Conservation (phyloP, 352 stramenopile genomes). For the Phytophthora pseudosyringae region DNA sequence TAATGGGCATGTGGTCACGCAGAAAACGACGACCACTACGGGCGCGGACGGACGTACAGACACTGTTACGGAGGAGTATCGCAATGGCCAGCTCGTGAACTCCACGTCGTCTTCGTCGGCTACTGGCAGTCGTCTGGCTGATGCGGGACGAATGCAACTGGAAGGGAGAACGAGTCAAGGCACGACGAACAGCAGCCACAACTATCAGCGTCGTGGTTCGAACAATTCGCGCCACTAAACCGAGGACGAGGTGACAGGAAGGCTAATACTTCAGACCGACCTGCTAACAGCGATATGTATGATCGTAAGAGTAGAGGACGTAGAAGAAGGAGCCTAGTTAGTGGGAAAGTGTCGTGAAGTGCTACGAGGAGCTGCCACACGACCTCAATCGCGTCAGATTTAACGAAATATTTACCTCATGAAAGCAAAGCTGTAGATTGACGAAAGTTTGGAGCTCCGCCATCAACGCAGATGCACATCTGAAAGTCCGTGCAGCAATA, state of each 20-base stretch:
- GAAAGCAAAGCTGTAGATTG: slow-evolving; percentile 9
- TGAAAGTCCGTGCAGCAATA: neutral
- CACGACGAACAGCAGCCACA: neutral
- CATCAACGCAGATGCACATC: neutral
- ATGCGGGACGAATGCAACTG: slow-evolving; percentile 69
- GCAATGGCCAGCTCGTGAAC: slow-evolving; percentile 68
- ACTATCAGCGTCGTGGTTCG: slow-evolving; percentile 26
- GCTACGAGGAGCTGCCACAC: slow-evolving; percentile 6
- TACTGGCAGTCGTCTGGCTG: slow-evolving; percentile 48
- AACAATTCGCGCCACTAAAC: slow-evolving; percentile 21
- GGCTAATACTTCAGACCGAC: slow-evolving; percentile 4
- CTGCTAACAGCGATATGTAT: slow-evolving; percentile 9
- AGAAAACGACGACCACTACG: slow-evolving; percentile 75
- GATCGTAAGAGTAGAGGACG: slow-evolving; percentile 1
- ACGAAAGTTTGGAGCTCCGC: neutral
- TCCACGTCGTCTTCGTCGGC: slow-evolving; percentile 50
- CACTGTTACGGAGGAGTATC: slow-evolving; percentile 74
- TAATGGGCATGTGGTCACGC: slow-evolving; percentile 73
- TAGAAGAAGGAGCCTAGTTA: slow-evolving; percentile 8
- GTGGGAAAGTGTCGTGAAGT: slow-evolving; percentile 6
- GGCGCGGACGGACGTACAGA: slow-evolving; percentile 56
- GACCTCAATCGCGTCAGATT: neutral
- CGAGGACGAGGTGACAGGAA: neutral
- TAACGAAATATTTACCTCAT: slow-evolving; percentile 27
- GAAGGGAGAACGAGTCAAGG: slow-evolving; percentile 24